Base-by-base conservation (phyloP, 1,139 yeast genomes). In the Yamadazyma oceani region DNA sequence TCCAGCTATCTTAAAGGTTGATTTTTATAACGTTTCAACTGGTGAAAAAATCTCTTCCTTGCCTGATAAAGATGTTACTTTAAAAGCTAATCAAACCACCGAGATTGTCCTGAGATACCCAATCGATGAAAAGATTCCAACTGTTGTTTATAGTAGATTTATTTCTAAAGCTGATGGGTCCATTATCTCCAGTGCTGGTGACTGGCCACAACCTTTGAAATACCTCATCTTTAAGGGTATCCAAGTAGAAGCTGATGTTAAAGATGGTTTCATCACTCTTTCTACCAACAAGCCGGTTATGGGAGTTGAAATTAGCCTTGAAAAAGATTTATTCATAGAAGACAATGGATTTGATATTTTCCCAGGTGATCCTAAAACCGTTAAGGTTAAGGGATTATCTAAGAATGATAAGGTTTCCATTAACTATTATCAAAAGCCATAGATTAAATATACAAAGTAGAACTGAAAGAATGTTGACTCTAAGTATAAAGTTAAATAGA, bases 161-260 rank as follows among this genome's bases (percentile, higher is more conserved):
- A 37, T 46, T 30, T 14, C 19, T 16, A 22, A 37, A 19, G 4
- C 14, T 7, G 28, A 26, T 13, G 47, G 44, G 9, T 16, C 39
- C 10, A 40, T 53, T 5, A 38, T 67, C 12, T 56, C 66, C 6
- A 46, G 60, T 30, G 59, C 65, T 10, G 53, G 59, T 9, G 75
- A 70, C 43, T 73, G 78, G 78, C 78, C 78, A 3, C 76, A 73
- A 46, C 78, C 78, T n/a, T 51, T 73, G 41, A 73, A 73, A 45
- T 58, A 65, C 41, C 48, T 66, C 26, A 47, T 50, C 24, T 57
- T 66, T 43, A 51, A 54, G 5, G 41, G 44, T 10, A 40, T 45
- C 27, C 23, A 39, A n/a, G 38, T 49, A n/a, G 32, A 37, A 4
- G 17, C 32, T 36, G 21, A 34, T 8, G 44, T 48, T 12, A 42